A percentile compares a stretch with the other conserved stretches of the same genome.
phyloP scores from a whole-genome alignment of 2,329 filamentous ascomycete genomes.

The Sclerotinia subarctica region DNA sequence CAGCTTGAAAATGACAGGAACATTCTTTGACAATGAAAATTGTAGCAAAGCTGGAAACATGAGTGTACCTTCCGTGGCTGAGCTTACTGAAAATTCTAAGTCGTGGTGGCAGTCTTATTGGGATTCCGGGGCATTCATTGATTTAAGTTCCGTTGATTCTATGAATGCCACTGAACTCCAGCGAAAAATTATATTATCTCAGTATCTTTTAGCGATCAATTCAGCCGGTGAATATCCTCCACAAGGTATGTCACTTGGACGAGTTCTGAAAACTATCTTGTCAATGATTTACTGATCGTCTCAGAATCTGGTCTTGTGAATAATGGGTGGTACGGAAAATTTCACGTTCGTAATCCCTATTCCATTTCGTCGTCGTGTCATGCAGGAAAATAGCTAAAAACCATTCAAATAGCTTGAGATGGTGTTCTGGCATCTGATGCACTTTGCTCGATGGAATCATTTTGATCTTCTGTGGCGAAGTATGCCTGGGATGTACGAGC shows the following conservation, averaged over 20 bases:
- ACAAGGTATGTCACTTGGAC: conserved; percentile 30
- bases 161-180: conserved; percentile 44
- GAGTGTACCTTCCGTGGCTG: neutral
- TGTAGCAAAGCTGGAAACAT: neutral
- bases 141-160: conserved; percentile 41
- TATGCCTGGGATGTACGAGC: conserved; percentile 41
- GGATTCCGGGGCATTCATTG: conserved; percentile 44
- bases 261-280: too few relatives aligned
- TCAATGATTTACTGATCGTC: neutral
- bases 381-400: neutral
- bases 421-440: conserved; percentile 44
- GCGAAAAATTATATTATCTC: conserved; percentile 45
- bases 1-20: neutral
- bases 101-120: conserved; percentile 35
- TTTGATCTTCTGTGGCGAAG: conserved; percentile 41
- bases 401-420: conserved; percentile 38
- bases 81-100: conserved; percentile 20
- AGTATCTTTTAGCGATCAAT: conserved; percentile 46
- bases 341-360: conserved; percentile 38
- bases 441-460: conserved; percentile 44
- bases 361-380: neutral
- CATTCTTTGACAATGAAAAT: neutral
- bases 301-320: conserved; percentile 46
- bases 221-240: conserved; percentile 41
- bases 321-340: conserved; percentile 48